A percentile compares a stretch with the other conserved stretches of the same genome.
Evolutionary conservation across 1,284 basidiomycete species (phyloP).

Genomic region (Wolfiporia cocos): DNA sequence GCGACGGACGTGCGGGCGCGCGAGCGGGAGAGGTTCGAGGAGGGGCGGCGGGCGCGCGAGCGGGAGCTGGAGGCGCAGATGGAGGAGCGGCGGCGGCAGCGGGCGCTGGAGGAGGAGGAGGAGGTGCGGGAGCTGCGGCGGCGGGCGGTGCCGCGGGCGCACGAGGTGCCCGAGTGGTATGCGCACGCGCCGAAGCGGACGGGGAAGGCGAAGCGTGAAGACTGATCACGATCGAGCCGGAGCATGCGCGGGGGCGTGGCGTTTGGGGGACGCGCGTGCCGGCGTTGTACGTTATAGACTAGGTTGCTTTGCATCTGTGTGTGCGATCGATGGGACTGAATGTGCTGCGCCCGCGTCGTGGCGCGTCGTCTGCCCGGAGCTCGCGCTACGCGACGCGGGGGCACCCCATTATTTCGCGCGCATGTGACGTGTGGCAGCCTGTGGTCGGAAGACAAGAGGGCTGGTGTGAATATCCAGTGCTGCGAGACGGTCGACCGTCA

Average conservation of each 20-base stretch:
- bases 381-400: too few species aligned
- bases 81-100: slow-evolving; percentile 35
- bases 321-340: too few species aligned
- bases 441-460: neutral
- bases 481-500: too few species aligned
- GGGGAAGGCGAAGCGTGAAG: slow-evolving; percentile 13
- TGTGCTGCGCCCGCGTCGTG: too few species aligned
- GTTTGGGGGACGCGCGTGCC: neutral
- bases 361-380: too few species aligned
- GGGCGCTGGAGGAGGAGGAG: slow-evolving; percentile 48
- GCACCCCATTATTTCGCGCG: too few species aligned
- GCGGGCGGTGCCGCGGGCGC: slow-evolving; percentile 58
- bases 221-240: slow-evolving; percentile 1
- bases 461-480: too few species aligned
- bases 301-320: too few species aligned
- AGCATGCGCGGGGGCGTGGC: neutral
- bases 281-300: slow-evolving; percentile 12
- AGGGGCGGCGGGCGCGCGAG: slow-evolving; percentile 47
- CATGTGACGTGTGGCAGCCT: too few species aligned
- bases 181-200: slow-evolving; percentile 45
- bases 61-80: slow-evolving; percentile 37
- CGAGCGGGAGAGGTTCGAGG: slow-evolving; percentile 61
- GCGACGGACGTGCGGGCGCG: slow-evolving; percentile 47
- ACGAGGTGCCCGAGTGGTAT: slow-evolving; percentile 73
- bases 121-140: slow-evolving; percentile 52